These are phyloP conservation scores for Lactifluus piperatus DNA, from an alignment of 768 basidiomycete genomes.

Conservation along the genomic window DNA sequence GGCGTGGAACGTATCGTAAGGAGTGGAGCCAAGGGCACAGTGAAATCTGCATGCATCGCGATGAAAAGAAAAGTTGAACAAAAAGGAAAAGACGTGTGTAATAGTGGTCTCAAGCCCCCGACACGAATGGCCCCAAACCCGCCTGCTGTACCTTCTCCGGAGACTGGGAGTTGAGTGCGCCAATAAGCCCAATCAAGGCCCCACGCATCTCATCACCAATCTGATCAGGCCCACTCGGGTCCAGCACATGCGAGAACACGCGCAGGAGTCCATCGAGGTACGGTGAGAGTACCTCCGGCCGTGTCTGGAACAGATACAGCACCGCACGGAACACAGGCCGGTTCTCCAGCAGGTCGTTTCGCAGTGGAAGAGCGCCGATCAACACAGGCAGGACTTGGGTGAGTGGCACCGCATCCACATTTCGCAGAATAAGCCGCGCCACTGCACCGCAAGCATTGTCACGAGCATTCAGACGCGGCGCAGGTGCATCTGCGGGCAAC, in stretches of 20 bases:
- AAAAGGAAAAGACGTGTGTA: background rate
- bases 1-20: constrained; percentile 4
- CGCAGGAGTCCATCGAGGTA: constrained; percentile 72
- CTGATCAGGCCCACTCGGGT: constrained; percentile 66
- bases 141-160: constrained; percentile 76
- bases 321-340: constrained; percentile 81
- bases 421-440: constrained; percentile 76
- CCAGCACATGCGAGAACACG: constrained; percentile 76
- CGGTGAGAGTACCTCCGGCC: constrained; percentile 58
- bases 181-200: constrained; percentile 67
- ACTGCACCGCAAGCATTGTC: constrained; percentile 98
- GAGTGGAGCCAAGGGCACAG: background rate
- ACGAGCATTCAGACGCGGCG: constrained; percentile 69
- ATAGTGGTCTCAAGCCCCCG: constrained; percentile 29
- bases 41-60: background rate
- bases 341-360: constrained; percentile 86
- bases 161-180: constrained; percentile 61
- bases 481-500: constrained; percentile 50
- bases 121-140: constrained; percentile 52
- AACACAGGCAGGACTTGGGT: constrained; percentile 87
- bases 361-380: constrained; percentile 73
- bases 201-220: constrained; percentile 70
- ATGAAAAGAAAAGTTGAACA: background rate
- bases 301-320: constrained; percentile 78
- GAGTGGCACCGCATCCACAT: constrained; percentile 70